Evolutionary conservation across 2,329 filamentous ascomycete species (phyloP), one percentile per base, ranked within the genome.

Genomic region (Colletotrichum siamense): DNA sequence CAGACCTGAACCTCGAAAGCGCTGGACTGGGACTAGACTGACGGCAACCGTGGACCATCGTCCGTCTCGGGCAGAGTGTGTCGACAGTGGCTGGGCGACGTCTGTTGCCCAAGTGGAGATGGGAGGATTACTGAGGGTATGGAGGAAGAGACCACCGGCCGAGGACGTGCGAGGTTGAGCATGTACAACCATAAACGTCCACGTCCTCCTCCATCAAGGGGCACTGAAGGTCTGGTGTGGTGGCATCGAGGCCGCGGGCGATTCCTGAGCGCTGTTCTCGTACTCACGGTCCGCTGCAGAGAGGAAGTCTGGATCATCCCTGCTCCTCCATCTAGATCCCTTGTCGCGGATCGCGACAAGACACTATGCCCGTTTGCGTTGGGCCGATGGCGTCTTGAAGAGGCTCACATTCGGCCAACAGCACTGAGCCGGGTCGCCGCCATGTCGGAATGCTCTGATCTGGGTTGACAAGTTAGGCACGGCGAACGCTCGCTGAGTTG

Each of bases 291-390:
- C 72, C 28, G 39, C 63, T 59, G 64, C 73, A 69, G 39, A 71
- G 57, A 32, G 55, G 36, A 30, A 13, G 71, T 66, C 74, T 74
- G 59, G 64, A 39, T 32, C 65, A 65, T 55, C 59, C 64, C 26
- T 69, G 59, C 34, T 65, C 57, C 34, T 61, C 59, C 74, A 65
- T 49, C 59, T 30, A 68, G 70, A 34, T 69, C 64, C 64, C 32
- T 68, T 73, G 44, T 61, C 44, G 71, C 57, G 64, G 70, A 74
- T 76, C 64, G 65, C 34, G 39, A 74, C 34, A 74, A 69, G 59
- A 62, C 66, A 49, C 69, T 73, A 76, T 66, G 49, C 70, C 73
- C 61, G 64, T 69, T 76, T 57, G 39, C 73, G 73, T 69, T 73
- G 55, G 59, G 70, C 26, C 13, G 32, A 32, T 44, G 70, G 74